A percentile compares a stretch with the other conserved stretches of the same genome.
These are phyloP conservation scores for Colletotrichum australisinense DNA, from an alignment of 2,329 filamentous ascomycete genomes.

Conservation along the genomic window DNA sequence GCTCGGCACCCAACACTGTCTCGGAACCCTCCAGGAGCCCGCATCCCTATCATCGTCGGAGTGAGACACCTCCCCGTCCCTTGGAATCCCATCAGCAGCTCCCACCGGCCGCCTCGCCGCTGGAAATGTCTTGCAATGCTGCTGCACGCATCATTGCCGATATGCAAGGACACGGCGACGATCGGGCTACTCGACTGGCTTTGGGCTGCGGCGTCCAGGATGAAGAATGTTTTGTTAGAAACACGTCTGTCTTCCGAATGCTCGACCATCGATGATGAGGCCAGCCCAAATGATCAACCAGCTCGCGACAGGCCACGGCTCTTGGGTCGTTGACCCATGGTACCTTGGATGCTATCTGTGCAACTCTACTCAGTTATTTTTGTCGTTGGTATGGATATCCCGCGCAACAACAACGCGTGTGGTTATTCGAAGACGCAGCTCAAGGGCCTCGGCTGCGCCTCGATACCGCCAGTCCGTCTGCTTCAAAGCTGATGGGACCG, in stretches of 20 bases:
- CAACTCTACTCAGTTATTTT: not conserved
- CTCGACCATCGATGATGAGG: slow-evolving; percentile 43
- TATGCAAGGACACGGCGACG: slow-evolving; percentile 49
- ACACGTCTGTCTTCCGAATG: slow-evolving; percentile 47
- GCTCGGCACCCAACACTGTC: slow-evolving; percentile 42
- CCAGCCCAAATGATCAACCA: not conserved
- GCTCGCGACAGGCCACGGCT: not conserved
- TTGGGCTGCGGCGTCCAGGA: slow-evolving; percentile 44
- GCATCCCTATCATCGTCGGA: slow-evolving; percentile 9
- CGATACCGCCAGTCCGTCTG: not conserved
- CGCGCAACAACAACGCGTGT: not conserved
- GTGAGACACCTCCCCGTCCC: slow-evolving; percentile 26
- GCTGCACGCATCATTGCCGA: slow-evolving; percentile 52
- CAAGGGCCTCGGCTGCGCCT: no score
- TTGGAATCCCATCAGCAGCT: slow-evolving; percentile 35
- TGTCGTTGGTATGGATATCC: not conserved
- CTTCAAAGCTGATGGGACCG: not conserved
- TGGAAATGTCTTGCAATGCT: slow-evolving; percentile 48
- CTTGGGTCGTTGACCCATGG: not conserved
- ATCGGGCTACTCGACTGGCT: slow-evolving; percentile 40
- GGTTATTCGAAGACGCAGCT: not conserved
- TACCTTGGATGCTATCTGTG: not conserved
- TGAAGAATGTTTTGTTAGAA: slow-evolving; percentile 47
- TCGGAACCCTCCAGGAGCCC: slow-evolving; percentile 38
- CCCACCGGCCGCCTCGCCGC: slow-evolving; percentile 40